Base-by-base conservation (phyloP, 2,329 filamentous ascomycete species). In the Aspergillus brasiliensis region DNA sequence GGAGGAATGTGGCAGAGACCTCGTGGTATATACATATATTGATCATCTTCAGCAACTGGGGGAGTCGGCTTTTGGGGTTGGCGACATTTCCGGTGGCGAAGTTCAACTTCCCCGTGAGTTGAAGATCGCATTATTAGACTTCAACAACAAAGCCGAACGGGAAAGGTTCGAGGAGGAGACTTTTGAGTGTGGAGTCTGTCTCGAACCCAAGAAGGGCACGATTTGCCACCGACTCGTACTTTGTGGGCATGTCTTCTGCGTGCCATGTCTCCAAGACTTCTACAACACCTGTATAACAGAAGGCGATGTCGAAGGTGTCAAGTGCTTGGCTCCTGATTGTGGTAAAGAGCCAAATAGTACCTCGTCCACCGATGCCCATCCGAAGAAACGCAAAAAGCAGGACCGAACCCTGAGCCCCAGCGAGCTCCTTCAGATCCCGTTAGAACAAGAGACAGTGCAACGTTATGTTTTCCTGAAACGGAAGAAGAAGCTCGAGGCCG, bases 171-270 rank as follows among this genome's bases (percentile, higher is more conserved):
- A 95, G 61, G 87, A 86, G 65, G 90, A 89, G 67, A 96, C 91
- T 0, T 97, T 95, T 71, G 87, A 93, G 55, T 98, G 94, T 66
- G 91, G 90, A 1, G 84, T 98, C 51, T 97, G 93, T 72, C 77
- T 97, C 49, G 94, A 98, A 74, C 92, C 92, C 0, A 97, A 97
- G 76, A 97, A 96, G 73, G 95, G 95, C 1, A 77, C 80, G 0
- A 84, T 82, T 10, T 98, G 95, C 73, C 90, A 98, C 77, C 86
- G 86, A 44, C 88, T 98, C 83, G 77, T 90, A 48, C 87, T 89
- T 60, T 99, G 95, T 74, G 87, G 86, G 0, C 94, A 99, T 73
- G 92, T 98, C 38, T 99, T 98, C 72, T 99, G 95, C 75, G 80
- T 89, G 17, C 77, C 86, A n/a, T 99, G 95, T 71, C 81, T 99